Base-by-base conservation (phyloP, 805 yeast genomes). In the Brettanomyces sp. region DNA sequence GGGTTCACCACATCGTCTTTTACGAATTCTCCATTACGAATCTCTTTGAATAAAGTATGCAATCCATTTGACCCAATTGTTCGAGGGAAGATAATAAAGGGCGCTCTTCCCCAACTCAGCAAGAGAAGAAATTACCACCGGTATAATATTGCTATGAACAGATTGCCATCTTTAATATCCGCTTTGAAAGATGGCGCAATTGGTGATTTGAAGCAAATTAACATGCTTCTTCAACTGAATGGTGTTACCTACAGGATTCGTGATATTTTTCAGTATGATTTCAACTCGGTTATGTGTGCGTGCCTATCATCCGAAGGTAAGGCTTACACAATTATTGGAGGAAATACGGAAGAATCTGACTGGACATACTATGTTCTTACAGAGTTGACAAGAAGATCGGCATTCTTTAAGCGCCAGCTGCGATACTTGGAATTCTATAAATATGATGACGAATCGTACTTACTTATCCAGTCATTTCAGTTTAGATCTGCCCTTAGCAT, bases 291-390 rank as follows among this genome's bases (percentile, higher is more conserved):
- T 28, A 28, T 28, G 32, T 28, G 32, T 28, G 32, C 7, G 9
- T 28, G 32, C 32, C 11, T 28, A 28, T 28, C 32, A 28, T 28
- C 32, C 32, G 32, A 28, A 6, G 7, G 9, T 28, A 28, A 28
- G 32, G 32, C 3, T 6, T 28, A 28, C 32, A 28, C 32, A 6
- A 6, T 28, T 28, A 9, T 28, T 28, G 25, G 40, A 7, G 3
- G 23, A 21, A 88, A 84, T 56, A 69, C 72, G 14, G 87, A 91
- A 0, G 66, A 85, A 0, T 74, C 77, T 40, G 68, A 76, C 4
- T 88, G 96, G 96, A 96, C 89, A 62, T 85, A 73, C 55, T 87
- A 85, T 58, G 79, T 86, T 14, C 64, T 87, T 52, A 72, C 67
- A 34, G 80, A 79, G 52, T 67, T 85, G 1, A 77, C 77, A 35